phyloP scores from a whole-genome alignment of 345 rosid species.

The Populus davidiana region DNA sequence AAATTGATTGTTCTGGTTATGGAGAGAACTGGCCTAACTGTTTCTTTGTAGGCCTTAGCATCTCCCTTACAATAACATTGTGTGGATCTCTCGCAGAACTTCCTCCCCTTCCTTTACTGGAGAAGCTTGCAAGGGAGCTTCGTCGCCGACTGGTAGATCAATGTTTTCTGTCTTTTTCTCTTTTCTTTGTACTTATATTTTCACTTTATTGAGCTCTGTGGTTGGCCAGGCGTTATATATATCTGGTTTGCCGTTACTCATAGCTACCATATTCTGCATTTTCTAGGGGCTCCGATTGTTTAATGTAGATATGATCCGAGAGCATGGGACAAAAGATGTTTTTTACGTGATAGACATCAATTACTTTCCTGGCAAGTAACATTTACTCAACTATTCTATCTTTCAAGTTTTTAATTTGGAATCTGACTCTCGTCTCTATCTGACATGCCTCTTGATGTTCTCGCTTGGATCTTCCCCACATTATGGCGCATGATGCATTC shows the following conservation, averaged over 20 bases:
- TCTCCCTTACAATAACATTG: conserved; percentile 10
- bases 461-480: background rate
- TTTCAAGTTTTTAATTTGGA: background rate
- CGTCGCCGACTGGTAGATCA: conserved; percentile 55
- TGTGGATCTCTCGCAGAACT: conserved; percentile 53
- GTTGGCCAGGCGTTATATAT: background rate
- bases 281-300: conserved; percentile 73
- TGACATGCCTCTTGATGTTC: background rate
- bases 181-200: no score
- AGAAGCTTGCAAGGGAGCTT: conserved; percentile 73
- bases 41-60: background rate
- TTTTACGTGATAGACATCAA: conserved; percentile 91
- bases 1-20: background rate
- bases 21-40: background rate
- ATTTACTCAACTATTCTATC: background rate
- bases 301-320: conserved; percentile 87
- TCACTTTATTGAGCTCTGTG: conserved; percentile 9
- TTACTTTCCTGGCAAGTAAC: conserved; percentile 80
- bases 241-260: background rate
- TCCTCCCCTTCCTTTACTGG: conserved; percentile 78
- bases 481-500: background rate
- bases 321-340: conserved; percentile 62
- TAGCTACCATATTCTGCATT: background rate
- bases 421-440: background rate
- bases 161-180: background rate